Evolutionary conservation across 2,329 filamentous ascomycete genomes (phyloP), one percentile per base, ranked within the genome.

Genomic region (Fusarium buxicola): DNA sequence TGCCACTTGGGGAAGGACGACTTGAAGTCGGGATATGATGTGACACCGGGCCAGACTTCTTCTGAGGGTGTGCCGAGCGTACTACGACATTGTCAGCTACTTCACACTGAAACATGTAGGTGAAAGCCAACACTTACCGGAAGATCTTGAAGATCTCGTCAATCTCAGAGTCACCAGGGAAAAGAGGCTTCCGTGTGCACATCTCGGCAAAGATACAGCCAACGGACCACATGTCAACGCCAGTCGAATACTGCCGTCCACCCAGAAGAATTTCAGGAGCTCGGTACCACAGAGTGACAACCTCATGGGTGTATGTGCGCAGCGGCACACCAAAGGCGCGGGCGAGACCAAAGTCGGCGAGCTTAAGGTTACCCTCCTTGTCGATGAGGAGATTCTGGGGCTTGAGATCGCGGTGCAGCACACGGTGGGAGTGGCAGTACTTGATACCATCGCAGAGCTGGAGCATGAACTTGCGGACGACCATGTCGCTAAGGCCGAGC

Each of bases 151-250:
- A 78, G 63, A 79, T 80, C 63, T 80, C 77, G 58, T 80, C 78
- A 72, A 79, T 79, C 48, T 80, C 77, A 90, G 92, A 95, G 75
- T 97, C 93, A 56, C 93, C 93, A 11, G 93, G 92, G 82, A 97
- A 97, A 38, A 97, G 83, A 6, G 93, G 92, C 79, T 96, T 96
- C 72, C 92, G 87, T 2, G 93, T 97, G 78, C 92, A 96, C 94
- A 97, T 97, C 78, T 97, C 93, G 9, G 94, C 93, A 76, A 97
- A 96, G 77, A 97, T 97, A 77, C 92, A 95, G 61, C 93, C 93
- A 45, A 94, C 89, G 28, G 92, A 95, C 93, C 93, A 97, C 91
- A 97, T 97, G 73, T 97, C 93, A 36, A 97, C 92, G 55, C 93
- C 93, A 12, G 93, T 97, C 12, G 92, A 95, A 80, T 97, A 97